Percentiles rank a stretch among this genome's conserved stretches.
phyloP scores from a whole-genome alignment of 257 asterid genomes.

The Avicennia marina region DNA sequence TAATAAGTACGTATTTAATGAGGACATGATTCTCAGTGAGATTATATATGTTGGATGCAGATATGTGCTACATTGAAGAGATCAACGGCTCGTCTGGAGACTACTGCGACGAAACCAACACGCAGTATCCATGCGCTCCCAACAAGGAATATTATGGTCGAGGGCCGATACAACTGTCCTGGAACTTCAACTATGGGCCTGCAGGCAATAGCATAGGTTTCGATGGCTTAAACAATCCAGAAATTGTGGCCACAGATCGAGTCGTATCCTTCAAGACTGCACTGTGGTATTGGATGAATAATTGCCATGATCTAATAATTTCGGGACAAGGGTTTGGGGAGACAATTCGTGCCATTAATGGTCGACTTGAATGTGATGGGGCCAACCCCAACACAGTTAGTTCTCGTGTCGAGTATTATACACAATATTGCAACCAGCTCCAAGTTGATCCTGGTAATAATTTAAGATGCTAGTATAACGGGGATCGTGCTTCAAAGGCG shows the following conservation, averaged over 20 bases:
- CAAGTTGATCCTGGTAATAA: background rate
- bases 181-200: slow-evolving; percentile 4
- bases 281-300: slow-evolving; percentile 3
- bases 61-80: slow-evolving; percentile 6
- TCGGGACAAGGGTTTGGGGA: background rate
- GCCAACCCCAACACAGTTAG: background rate
- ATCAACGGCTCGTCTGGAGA: background rate
- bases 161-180: slow-evolving; percentile 1
- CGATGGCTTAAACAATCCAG: background rate
- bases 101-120: slow-evolving; percentile 6
- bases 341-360: background rate
- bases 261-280: too few species aligned
- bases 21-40: too few species aligned
- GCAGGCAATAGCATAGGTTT: background rate
- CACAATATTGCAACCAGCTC: background rate
- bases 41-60: background rate
- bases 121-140: slow-evolving; percentile 1
- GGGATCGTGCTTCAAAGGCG: too few species aligned
- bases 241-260: background rate
- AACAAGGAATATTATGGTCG: background rate
- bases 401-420: background rate
- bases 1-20: too few species aligned
- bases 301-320: background rate
- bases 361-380: background rate
- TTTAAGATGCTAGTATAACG: background rate